phyloP scores from a whole-genome alignment of 306 rosid genomes.

The Medicago arabica region DNA sequence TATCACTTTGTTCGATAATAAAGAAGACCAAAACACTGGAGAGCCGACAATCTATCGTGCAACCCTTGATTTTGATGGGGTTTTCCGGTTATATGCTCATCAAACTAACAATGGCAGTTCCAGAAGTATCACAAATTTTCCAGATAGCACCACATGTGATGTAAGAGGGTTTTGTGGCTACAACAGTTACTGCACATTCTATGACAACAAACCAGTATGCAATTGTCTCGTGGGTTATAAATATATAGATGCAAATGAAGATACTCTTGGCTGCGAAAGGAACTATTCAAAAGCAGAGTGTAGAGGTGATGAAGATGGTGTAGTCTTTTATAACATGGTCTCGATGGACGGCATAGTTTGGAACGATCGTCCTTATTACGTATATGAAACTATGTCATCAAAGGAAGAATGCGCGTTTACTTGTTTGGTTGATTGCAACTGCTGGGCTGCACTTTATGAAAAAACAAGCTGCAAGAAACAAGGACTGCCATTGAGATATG shows the following conservation, averaged over 20 bases:
- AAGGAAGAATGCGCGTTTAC: conserved; percentile 33
- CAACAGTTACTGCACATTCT: conserved; percentile 42
- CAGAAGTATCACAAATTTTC: accelerated
- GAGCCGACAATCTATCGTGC: conserved; percentile 42
- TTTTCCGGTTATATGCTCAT: conserved; percentile 35
- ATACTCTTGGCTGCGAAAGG: conserved; percentile 39
- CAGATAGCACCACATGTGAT: accelerated
- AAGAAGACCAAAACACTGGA: too few species aligned
- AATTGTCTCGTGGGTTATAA: conserved; percentile 28
- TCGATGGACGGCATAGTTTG: background rate
- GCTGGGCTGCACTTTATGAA: conserved; percentile 37
- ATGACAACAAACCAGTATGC: conserved; percentile 23
- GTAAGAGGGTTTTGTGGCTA: conserved; percentile 35
- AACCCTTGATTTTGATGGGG: conserved; percentile 41
- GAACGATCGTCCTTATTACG: background rate
- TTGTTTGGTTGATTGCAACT: conserved; percentile 47
- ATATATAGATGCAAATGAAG: conserved; percentile 16
- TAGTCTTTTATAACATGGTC: conserved; percentile 21
- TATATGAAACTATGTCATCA: too few species aligned
- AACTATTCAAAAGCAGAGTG: conserved; percentile 32
- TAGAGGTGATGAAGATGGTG: background rate
- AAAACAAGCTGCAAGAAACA: background rate
- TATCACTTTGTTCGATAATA: too few species aligned
- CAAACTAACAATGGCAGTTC: background rate
- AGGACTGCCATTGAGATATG: conserved; percentile 46